Conservation (phyloP, 208 protist species). For the Leishmania tarentolae region DNA sequence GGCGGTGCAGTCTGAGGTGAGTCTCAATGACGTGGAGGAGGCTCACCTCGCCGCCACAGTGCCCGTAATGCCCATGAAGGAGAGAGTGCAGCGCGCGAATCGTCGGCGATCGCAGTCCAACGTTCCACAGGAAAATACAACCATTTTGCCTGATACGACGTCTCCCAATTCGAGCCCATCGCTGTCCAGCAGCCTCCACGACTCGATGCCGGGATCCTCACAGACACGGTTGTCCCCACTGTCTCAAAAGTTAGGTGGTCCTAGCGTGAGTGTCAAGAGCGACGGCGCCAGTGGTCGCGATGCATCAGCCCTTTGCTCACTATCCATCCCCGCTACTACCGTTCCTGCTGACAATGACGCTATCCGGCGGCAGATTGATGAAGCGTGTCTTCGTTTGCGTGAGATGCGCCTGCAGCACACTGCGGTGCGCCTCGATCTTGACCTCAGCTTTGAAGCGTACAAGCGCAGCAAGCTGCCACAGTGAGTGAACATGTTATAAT, state of each 20-base stretch:
- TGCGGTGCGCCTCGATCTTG: slow-evolving; percentile 49
- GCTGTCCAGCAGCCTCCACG: slow-evolving; percentile 2
- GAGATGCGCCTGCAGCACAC: slow-evolving; percentile 46
- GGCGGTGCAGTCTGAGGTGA: slow-evolving; percentile 13
- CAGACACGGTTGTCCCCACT: not conserved
- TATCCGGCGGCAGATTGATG: slow-evolving; percentile 48
- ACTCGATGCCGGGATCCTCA: not conserved
- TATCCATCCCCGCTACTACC: not conserved
- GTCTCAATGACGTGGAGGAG: slow-evolving; percentile 20
- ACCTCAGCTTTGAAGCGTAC: slow-evolving; percentile 75
- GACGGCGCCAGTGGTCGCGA: not conserved
- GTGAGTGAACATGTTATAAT: not conserved
- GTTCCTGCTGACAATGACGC: slow-evolving; percentile 5
- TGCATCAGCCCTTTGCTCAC: not conserved
- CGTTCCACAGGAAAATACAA: not conserved
- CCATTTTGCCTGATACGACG: not conserved
- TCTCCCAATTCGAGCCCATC: not conserved
- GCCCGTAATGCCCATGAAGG: slow-evolving; percentile 24
- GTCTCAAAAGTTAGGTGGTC: not conserved
- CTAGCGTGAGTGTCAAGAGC: not conserved
- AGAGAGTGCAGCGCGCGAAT: not conserved
- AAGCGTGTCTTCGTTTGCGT: slow-evolving; percentile 34
- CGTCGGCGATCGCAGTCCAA: not conserved
- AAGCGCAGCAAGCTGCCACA: slow-evolving; percentile 35
- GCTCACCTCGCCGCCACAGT: slow-evolving; percentile 40